Evolutionary conservation across 305 asterid genomes (phyloP).

Genomic region (Fraxinus platypoda): DNA sequence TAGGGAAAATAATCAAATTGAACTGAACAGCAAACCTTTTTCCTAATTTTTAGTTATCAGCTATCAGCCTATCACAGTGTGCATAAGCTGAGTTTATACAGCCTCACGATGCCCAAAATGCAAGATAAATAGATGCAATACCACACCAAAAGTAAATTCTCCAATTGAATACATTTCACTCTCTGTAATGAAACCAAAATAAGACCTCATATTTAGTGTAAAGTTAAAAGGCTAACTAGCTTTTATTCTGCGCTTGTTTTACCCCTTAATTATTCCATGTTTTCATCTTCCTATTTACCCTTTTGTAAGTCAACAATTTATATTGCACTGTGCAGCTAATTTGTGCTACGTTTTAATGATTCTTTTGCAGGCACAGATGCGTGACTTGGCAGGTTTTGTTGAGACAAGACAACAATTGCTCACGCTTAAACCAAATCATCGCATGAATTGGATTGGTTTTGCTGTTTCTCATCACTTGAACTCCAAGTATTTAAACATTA

Average conservation of each 20-base stretch:
- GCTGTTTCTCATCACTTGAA: slow-evolving; percentile 94
- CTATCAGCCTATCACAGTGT: background rate
- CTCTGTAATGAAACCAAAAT: background rate
- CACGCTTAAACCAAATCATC: slow-evolving; percentile 95
- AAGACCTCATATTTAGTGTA: background rate
- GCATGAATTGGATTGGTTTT: slow-evolving; percentile 99
- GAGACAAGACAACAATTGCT: slow-evolving; percentile 96
- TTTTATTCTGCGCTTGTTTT: background rate
- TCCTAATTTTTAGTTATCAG: background rate
- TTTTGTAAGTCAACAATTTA: background rate
- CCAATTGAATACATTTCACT: background rate
- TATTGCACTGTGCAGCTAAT: slow-evolving; percentile 11
- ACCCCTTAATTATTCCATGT: background rate
- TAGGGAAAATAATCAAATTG: background rate
- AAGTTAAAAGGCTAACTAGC: background rate
- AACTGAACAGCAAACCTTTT: background rate
- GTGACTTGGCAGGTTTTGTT: slow-evolving; percentile 93
- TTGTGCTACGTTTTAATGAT: slow-evolving; percentile 18
- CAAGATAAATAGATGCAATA: background rate
- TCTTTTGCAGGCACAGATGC: slow-evolving; percentile 89
- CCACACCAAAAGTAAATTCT: background rate
- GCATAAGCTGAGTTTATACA: background rate
- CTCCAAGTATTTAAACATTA: slow-evolving; percentile 46
- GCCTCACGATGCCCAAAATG: background rate
- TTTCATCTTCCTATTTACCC: background rate